Evolutionary conservation across 2,329 filamentous ascomycete genomes (phyloP).

Genomic region (Parascedosporium putredinis): DNA sequence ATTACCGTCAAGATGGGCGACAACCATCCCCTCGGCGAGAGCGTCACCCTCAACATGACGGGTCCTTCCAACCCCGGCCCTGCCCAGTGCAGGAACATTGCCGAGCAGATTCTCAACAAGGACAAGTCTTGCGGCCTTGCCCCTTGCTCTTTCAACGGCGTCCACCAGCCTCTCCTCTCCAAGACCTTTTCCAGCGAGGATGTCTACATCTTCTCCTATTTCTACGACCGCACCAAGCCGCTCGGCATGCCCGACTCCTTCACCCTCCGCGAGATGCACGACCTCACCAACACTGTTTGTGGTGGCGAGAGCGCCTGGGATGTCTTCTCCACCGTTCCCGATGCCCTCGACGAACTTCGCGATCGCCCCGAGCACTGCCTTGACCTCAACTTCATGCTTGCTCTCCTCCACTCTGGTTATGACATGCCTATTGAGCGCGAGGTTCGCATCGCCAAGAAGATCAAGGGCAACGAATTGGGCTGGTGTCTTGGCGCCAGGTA

Average conservation of each 20-base stretch:
- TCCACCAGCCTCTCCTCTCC: constrained; percentile 83
- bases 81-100: constrained; percentile 79
- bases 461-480: constrained; percentile 89
- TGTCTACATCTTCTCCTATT: constrained; percentile 95
- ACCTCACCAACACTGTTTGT: constrained; percentile 77
- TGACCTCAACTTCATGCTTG: constrained; percentile 94
- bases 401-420: constrained; percentile 86
- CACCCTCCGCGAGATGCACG: constrained; percentile 79
- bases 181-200: constrained; percentile 91
- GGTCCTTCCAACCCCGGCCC: constrained; percentile 67
- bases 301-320: constrained; percentile 68
- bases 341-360: constrained; percentile 68
- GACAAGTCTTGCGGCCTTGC: constrained; percentile 69
- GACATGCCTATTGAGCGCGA: constrained; percentile 96
- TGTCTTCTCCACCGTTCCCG: constrained; percentile 64
- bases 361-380: constrained; percentile 85
- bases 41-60: constrained; percentile 71
- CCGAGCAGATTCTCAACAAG: constrained; percentile 86
- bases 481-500: constrained; percentile 97
- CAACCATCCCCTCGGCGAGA: constrained; percentile 52
- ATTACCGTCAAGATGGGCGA: constrained; percentile 62
- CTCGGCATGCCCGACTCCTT: constrained; percentile 98
- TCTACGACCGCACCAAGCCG: constrained; percentile 87
- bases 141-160: constrained; percentile 97
- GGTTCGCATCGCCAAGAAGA: constrained; percentile 98